Base-by-base conservation (phyloP, 768 basidiomycete genomes). In the Rhodotorula graminis region DNA sequence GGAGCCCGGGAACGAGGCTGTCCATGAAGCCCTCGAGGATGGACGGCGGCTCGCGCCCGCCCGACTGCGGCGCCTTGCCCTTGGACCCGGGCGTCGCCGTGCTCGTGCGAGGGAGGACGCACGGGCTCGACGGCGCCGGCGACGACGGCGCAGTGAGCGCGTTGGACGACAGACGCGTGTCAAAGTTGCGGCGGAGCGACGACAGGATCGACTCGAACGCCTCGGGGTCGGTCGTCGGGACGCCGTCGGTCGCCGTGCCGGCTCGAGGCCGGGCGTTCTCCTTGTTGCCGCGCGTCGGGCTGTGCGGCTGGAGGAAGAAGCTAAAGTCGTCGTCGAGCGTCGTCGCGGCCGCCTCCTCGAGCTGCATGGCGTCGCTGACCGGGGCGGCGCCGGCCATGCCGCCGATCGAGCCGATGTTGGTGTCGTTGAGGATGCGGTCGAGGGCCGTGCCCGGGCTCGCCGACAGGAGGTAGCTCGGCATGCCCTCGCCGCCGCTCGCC, bases 21-120 rank as follows among this genome's bases (percentile, higher is more conserved):
- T 77, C 76, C 57, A 77, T 61, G 64, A 75, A 69, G 25, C 69
- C 71, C 69, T 77, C 73, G 59, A 72, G 63, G 61, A 74, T 77
- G 9, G 71, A 70, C 5, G 74, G 74, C 15, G 74, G 44, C 1
- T 68, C 49, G 7, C 74, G 74, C 0, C 71, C 71, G 19, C 71
- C 62, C 5, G 74, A 64, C 53, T 49, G 58, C 4, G 74, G 74
- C 3, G 68, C 71, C 44, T 76, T 76, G 61, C 71, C 68, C 49
- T 76, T 76, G 40, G 68, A 67, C 10, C 74, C 74, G 2, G 74
- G 74, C n/a, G 71, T 70, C 10, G 68, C 74, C 2, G 68, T 63
- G 53, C 71, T 70, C 15, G 74, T 76, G 23, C 74, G 64, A 4
- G 74, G 74, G 57, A 72, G 71, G 44, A 76, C 57, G 56, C 74